Conservation (phyloP, 495 filamentous ascomycete genomes). For the Rostrohypoxylon terebratum region DNA sequence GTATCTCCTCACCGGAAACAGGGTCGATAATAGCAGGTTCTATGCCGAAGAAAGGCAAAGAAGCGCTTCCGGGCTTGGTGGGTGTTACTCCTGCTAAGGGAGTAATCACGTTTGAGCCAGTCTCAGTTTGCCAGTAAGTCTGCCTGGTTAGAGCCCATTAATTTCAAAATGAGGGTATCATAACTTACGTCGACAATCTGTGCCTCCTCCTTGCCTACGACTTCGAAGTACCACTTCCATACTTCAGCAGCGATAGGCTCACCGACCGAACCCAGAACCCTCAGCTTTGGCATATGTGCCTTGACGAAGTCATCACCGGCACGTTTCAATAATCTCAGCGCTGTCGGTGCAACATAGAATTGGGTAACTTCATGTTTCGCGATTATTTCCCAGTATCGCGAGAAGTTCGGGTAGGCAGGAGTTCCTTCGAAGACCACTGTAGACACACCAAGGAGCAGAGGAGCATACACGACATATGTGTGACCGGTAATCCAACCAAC, state of each 20-base stretch:
- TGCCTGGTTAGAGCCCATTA: slow-evolving; percentile 52
- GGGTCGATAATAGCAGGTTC: slow-evolving; percentile 98
- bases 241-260: slow-evolving; percentile 98
- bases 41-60: slow-evolving; percentile 95
- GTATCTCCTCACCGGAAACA: slow-evolving; percentile 91
- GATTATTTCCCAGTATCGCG: slow-evolving; percentile 98
- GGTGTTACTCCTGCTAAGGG: slow-evolving; percentile 80
- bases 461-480: slow-evolving; percentile 98
- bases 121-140: slow-evolving; percentile 99
- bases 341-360: slow-evolving; percentile 98
- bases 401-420: slow-evolving; percentile 97
- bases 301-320: slow-evolving; percentile 93
- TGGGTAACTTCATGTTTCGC: slow-evolving; percentile 95
- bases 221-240: slow-evolving; percentile 99
- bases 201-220: slow-evolving; percentile 92
- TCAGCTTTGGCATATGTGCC: slow-evolving; percentile 86
- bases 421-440: slow-evolving; percentile 99
- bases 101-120: slow-evolving; percentile 91
- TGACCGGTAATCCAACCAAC: slow-evolving; percentile 99
- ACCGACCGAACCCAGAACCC: slow-evolving; percentile 95
- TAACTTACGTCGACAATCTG: slow-evolving; percentile 92
- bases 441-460: slow-evolving; percentile 88
- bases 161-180: neutral
- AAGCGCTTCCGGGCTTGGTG: slow-evolving; percentile 81
- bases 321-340: slow-evolving; percentile 90